Evolutionary conservation across 495 filamentous ascomycete species (phyloP), one percentile per base, ranked within the genome.

Genomic region (Annulohypoxylon moriforme): DNA sequence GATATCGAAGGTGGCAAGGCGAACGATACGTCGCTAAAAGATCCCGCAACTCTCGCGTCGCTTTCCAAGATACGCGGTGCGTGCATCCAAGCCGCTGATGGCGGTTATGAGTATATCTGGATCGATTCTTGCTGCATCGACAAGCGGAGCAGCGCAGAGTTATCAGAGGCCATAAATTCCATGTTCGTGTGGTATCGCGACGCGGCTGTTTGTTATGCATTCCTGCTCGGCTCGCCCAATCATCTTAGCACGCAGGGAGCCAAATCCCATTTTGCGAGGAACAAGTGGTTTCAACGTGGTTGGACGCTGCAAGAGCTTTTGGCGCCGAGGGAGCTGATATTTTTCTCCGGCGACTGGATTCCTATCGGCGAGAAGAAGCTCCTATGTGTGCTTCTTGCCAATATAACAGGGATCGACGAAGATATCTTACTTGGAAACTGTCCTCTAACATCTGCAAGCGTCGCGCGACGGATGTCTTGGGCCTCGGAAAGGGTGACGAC

Each of bases 101-200:
- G 33, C 11, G 38, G 53, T 22, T 46, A 52, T 14, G 50, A 50
- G 5, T 65, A 60, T 13, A 52, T 65, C 4, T 75, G 73, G 70
- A 58, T 70, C 24, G 73, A 75, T 20, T 66, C 73, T 5, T 69
- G 71, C 56, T 74, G 70, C 53, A 75, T 75, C 47, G 73, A 75
- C 52, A 75, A 75, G 36, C 46, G 42, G 8, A 79, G 75, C 49
- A 77, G 72, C 40, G 76, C 76, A 10, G 77, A 79, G 64, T 40
- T 79, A 2, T 67, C 74, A 20, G 77, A 79, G 36, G 64, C 76
- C 10, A 78, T 77, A 29, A 77, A 77, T 22, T 74, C 72, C 1
- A 78, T 78, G 77, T 79, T 58, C 36, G 52, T 24, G 0, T 81
- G 78, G 78, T 81, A 80, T 46, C 27, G 60, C 16, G 46, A 46